These are phyloP conservation scores for Leptographium galeiforme DNA, from an alignment of 2,329 filamentous ascomycete species.

Conservation along the genomic window DNA sequence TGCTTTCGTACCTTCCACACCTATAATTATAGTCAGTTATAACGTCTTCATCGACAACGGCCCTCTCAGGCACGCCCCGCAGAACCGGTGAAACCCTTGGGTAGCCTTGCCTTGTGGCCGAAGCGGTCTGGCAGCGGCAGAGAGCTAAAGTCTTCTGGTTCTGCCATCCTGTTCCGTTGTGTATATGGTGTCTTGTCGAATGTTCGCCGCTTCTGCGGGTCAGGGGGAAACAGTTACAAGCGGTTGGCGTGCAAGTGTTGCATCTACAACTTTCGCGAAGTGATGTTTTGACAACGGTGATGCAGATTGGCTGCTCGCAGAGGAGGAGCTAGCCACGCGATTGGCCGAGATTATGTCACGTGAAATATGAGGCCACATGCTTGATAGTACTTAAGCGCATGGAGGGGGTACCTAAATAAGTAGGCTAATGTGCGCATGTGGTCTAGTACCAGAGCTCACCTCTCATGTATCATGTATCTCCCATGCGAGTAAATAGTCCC, in stretches of 20 bases:
- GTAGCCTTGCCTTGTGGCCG: slow-evolving; percentile 54
- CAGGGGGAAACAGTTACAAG: not conserved
- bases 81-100: not conserved
- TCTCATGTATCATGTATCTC: too few relatives aligned
- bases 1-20: slow-evolving; percentile 95
- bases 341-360: not conserved
- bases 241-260: not conserved
- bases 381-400: too few relatives aligned
- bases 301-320: not conserved
- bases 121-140: slow-evolving; percentile 70
- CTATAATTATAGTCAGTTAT: slow-evolving; percentile 23
- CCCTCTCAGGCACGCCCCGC: not conserved
- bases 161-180: slow-evolving; percentile 46
- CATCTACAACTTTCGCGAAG: not conserved
- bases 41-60: too few relatives aligned
- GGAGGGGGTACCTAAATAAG: too few relatives aligned
- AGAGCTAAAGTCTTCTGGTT: slow-evolving; percentile 67
- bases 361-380: not conserved
- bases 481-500: too few relatives aligned
- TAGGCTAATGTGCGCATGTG: too few relatives aligned
- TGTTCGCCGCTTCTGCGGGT: not conserved
- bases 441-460: too few relatives aligned
- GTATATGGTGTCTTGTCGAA: not conserved
- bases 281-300: not conserved
- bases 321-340: not conserved